phyloP scores from a whole-genome alignment of 371 early-diverging fungal genomes.

The Phascolomyces articulosus region DNA sequence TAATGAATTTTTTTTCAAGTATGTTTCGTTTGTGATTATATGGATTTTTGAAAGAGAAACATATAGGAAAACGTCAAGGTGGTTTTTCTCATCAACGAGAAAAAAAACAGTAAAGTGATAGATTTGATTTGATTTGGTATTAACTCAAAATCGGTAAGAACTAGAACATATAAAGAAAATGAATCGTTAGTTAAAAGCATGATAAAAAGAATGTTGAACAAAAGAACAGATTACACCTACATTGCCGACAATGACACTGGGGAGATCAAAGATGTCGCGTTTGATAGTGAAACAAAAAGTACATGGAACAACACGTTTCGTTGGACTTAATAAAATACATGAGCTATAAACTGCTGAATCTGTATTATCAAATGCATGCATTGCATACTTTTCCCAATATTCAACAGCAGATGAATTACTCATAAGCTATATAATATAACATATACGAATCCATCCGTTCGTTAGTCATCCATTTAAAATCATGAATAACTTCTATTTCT shows the following conservation, averaged over 20 bases:
- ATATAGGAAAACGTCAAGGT: too few relatives aligned
- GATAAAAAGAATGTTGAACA: background rate
- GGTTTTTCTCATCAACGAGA: too few relatives aligned
- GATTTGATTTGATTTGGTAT: background rate
- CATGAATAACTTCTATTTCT: too few relatives aligned
- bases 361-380: slow-evolving; percentile 87
- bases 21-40: too few relatives aligned
- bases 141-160: slow-evolving; percentile 12
- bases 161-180: background rate
- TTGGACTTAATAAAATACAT: slow-evolving; percentile 71
- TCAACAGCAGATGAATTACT: slow-evolving; percentile 85
- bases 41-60: too few relatives aligned
- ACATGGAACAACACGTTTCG: slow-evolving; percentile 73
- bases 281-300: slow-evolving; percentile 92
- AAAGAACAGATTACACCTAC: slow-evolving; percentile 23
- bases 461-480: background rate
- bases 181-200: background rate
- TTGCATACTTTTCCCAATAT: slow-evolving; percentile 91
- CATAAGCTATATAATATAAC: slow-evolving; percentile 68
- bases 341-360: slow-evolving; percentile 81
- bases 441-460: background rate
- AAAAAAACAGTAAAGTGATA: background rate
- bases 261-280: slow-evolving; percentile 90
- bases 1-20: too few relatives aligned
- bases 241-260: slow-evolving; percentile 85